These are phyloP conservation scores for Xylaria bambusicola DNA, from an alignment of 495 filamentous ascomycete genomes.

Conservation along the genomic window DNA sequence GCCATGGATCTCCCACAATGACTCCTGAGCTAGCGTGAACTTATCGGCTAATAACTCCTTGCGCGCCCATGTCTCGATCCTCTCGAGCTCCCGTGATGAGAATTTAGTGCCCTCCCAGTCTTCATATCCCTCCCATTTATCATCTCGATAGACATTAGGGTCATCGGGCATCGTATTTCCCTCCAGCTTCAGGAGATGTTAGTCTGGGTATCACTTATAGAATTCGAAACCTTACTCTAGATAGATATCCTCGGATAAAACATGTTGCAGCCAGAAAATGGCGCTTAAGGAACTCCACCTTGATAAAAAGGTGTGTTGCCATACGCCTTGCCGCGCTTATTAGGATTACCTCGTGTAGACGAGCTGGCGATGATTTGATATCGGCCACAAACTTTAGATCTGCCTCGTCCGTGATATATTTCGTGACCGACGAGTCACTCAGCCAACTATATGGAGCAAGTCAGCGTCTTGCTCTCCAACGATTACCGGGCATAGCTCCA, in stretches of 20 bases:
- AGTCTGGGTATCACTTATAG: conserved; percentile 2
- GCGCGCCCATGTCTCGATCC: conserved; percentile 27
- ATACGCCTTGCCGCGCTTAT: conserved; percentile 25
- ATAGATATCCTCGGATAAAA: conserved; percentile 30
- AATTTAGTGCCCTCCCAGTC: conserved; percentile 23
- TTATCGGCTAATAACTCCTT: conserved; percentile 18
- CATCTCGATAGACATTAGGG: conserved; percentile 10
- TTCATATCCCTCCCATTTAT: background rate
- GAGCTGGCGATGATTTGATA: conserved; percentile 19
- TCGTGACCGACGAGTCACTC: conserved; percentile 36
- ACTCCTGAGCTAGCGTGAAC: conserved; percentile 22
- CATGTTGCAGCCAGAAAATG: conserved; percentile 27
- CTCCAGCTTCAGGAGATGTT: conserved; percentile 22
- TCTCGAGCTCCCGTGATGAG: conserved; percentile 13
- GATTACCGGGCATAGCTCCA: background rate
- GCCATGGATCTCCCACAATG: conserved; percentile 42
- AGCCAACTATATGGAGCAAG: conserved; percentile 28
- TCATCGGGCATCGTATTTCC: conserved; percentile 25
- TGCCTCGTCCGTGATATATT: conserved; percentile 24
- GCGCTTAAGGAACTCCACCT: conserved; percentile 29
- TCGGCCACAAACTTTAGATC: conserved; percentile 22
- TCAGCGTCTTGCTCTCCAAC: background rate
- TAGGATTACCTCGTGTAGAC: conserved; percentile 27
- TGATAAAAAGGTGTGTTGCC: conserved; percentile 29
- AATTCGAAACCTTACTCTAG: conserved; percentile 21